A percentile compares a stretch with the other conserved stretches of the same genome.
Conservation (phyloP, 2,329 filamentous ascomycete species). For the Exserohilum rostratum region DNA sequence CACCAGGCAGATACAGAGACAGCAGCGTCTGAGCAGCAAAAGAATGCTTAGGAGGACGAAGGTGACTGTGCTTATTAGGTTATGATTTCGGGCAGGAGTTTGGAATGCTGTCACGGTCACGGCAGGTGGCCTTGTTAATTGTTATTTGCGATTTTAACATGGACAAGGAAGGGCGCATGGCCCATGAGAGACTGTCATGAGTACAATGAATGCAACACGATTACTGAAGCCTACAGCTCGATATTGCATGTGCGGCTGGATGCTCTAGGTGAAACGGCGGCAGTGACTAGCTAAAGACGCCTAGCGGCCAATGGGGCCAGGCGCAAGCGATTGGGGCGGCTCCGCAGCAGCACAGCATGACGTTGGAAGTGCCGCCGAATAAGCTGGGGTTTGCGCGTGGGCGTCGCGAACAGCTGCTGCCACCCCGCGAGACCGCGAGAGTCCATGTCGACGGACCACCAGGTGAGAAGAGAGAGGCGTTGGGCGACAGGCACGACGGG, state of each 20-base stretch:
- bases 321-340: constrained; percentile 23
- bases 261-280: too few species aligned
- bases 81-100: constrained; percentile 14
- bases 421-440: constrained; percentile 19
- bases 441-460: too few species aligned
- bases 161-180: not conserved
- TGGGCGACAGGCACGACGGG: not conserved
- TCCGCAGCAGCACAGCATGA: constrained; percentile 18
- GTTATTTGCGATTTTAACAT: not conserved
- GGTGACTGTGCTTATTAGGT: constrained; percentile 1
- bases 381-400: too few species aligned
- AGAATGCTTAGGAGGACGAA: constrained; percentile 20
- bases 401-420: constrained; percentile 8
- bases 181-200: constrained; percentile 1
- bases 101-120: not conserved
- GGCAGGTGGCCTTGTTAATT: constrained; percentile 8
- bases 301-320: constrained; percentile 1
- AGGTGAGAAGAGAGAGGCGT: not conserved
- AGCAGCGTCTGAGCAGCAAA: constrained; percentile 33
- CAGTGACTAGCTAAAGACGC: constrained; percentile 2
- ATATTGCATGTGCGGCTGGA: not conserved
- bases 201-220: constrained; percentile 10
- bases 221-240: not conserved
- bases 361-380: constrained; percentile 19
- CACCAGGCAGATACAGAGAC: constrained; percentile 30